Conservation (phyloP, 202 grass and related monocot genomes). For the Tripidium arundinaceum region DNA sequence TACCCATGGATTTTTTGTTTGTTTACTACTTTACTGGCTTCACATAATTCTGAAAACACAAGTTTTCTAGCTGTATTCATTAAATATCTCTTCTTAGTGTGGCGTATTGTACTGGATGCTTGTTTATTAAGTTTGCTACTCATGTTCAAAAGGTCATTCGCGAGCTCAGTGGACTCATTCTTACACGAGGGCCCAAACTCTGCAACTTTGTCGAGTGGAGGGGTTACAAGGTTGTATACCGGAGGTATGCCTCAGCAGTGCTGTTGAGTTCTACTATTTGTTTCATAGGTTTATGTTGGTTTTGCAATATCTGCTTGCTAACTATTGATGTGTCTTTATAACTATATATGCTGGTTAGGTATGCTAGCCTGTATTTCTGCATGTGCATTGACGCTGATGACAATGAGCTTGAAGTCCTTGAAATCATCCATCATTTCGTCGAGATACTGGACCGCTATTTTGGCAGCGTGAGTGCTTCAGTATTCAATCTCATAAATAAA, state of each 20-base stretch:
- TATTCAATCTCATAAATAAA: neutral
- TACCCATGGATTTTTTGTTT: neutral
- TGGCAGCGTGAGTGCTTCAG: slow-evolving; percentile 62
- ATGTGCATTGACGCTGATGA: slow-evolving; percentile 96
- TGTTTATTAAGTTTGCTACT: neutral
- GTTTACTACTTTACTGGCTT: neutral
- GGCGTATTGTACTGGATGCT: neutral
- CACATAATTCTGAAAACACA: neutral
- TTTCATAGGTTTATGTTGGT: neutral
- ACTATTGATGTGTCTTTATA: slow-evolving; percentile 19
- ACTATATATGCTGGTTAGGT: slow-evolving; percentile 43
- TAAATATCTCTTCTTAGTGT: neutral
- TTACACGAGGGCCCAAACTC: slow-evolving; percentile 77
- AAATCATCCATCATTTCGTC: slow-evolving; percentile 98
- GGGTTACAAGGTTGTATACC: slow-evolving; percentile 94
- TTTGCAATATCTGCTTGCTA: slow-evolving; percentile 13
- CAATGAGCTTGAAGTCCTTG: slow-evolving; percentile 92
- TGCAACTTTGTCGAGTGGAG: slow-evolving; percentile 98
- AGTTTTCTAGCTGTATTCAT: neutral
- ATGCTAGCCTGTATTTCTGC: slow-evolving; percentile 99
- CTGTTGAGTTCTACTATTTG: slow-evolving; percentile 3
- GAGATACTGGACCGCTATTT: slow-evolving; percentile 98
- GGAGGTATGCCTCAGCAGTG: slow-evolving; percentile 56
- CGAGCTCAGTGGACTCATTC: slow-evolving; percentile 87
- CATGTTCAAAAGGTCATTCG: slow-evolving; percentile 65